Evolutionary conservation across 2,329 filamentous ascomycete genomes (phyloP), one percentile per base, ranked within the genome.

Genomic region (Fusarium sterilihyphosum): DNA sequence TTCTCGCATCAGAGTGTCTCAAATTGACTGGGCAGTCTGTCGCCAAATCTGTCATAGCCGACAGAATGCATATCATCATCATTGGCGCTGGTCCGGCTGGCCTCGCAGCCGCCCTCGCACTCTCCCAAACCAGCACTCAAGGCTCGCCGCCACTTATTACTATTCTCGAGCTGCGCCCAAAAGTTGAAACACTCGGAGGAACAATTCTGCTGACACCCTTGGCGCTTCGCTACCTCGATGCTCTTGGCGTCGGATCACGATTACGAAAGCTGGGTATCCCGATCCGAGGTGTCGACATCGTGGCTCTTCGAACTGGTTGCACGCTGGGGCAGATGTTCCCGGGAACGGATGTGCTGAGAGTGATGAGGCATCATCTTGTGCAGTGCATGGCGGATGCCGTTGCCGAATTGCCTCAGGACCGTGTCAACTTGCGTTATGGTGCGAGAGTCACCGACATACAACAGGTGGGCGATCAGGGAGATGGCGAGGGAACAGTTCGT

Each of bases 21-120:
- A 14, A 20, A 13, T 0, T 20, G 5, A 26, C 12, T 16, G 8
- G 8, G 5, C 0, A 14, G 0, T 4, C n/a, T 37, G 11, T 9
- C 1, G 0, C 10, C 3, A 3, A 0, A 18, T 24, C 2, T 20
- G 3, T 5, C 1, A 4, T 5, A 5, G 31, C 17, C 1, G 0
- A 52, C 0, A 24, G 2, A 14, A 37, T 53, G 22, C 50, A 26
- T 5, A 53, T 53, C 3, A 11, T 37, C n/a, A 26, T 53, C 2
- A 4, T 53, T 0, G 50, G 50, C 0, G 33, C 17, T 2, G 50
- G 49, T 11, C 49, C 29, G 11, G 49, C 31, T 0, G 47, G 47
- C 5, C 47, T 50, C 10, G 47, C 47, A 4, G 47, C 29, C 0
- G 22, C 29, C 22, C 29, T 50, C 22, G 26, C 47, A 35, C 47